phyloP scores from a whole-genome alignment of 768 basidiomycete genomes.

The Podaxis pistillaris region DNA sequence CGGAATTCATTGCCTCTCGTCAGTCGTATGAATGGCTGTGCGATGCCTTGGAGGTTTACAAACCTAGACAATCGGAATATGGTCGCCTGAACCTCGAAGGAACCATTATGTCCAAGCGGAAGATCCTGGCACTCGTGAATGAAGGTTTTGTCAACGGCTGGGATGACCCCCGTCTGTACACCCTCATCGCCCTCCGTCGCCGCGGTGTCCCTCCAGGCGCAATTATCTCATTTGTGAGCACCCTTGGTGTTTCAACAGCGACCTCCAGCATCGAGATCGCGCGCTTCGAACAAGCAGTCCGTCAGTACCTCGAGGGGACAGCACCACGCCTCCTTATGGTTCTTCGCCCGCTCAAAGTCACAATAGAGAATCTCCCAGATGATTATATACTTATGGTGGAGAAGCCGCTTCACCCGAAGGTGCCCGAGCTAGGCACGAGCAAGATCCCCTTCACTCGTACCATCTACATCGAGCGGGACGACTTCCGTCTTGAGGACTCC shows the following conservation, averaged over 20 bases:
- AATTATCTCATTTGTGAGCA: conserved; percentile 88
- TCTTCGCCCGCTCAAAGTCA: conserved; percentile 84
- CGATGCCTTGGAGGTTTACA: conserved; percentile 96
- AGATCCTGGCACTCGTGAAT: conserved; percentile 85
- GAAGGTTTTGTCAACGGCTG: conserved; percentile 84
- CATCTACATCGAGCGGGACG: conserved; percentile 89
- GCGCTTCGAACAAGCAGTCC: conserved; percentile 88
- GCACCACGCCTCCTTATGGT: conserved; percentile 93
- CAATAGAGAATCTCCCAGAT: conserved; percentile 86
- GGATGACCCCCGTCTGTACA: conserved; percentile 98
- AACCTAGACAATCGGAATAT: conserved; percentile 95
- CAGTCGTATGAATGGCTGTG: conserved; percentile 99
- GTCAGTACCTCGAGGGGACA: conserved; percentile 85
- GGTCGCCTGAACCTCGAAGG: conserved; percentile 92
- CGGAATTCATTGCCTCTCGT: conserved; percentile 92
- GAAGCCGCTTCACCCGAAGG: conserved; percentile 93
- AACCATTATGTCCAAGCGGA: conserved; percentile 95
- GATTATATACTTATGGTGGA: conserved; percentile 82
- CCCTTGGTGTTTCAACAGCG: conserved; percentile 89
- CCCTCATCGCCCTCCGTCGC: conserved; percentile 91
- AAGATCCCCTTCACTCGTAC: conserved; percentile 83
- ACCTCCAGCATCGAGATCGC: conserved; percentile 79
- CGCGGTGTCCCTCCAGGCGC: conserved; percentile 97
- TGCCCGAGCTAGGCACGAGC: conserved; percentile 81
- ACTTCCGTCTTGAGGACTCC: conserved; percentile 90